These are phyloP conservation scores for Cucurbita maxima DNA, from an alignment of 306 rosid genomes.

Conservation along the genomic window DNA sequence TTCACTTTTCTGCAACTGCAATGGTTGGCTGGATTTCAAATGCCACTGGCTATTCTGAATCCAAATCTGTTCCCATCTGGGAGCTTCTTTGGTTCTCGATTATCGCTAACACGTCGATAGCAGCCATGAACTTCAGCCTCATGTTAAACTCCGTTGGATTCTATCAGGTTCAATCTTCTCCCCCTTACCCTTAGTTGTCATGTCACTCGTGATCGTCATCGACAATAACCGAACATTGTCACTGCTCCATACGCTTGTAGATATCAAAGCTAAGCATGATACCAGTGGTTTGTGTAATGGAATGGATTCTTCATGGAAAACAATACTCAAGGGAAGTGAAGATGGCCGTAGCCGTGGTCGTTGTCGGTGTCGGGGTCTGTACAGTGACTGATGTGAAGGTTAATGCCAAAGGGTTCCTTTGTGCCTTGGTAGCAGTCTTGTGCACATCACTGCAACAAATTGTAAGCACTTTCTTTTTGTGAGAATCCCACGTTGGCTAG, in stretches of 20 bases:
- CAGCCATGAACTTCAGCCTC: slow-evolving; percentile 42
- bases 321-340: slow-evolving; percentile 39
- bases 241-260: slow-evolving; percentile 8
- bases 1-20: slow-evolving; percentile 29
- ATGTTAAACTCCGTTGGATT: slow-evolving; percentile 45
- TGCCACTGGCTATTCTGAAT: slow-evolving; percentile 29
- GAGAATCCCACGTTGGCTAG: too few relatives aligned
- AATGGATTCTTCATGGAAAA: slow-evolving; percentile 41
- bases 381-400: slow-evolving; percentile 41
- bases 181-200: not conserved
- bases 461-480: slow-evolving; percentile 13
- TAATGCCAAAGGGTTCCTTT: slow-evolving; percentile 37
- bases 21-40: slow-evolving; percentile 32
- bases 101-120: slow-evolving; percentile 28
- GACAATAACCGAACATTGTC: not conserved
- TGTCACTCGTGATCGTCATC: not conserved
- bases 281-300: slow-evolving; percentile 44
- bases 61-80: slow-evolving; percentile 33
- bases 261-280: slow-evolving; percentile 46
- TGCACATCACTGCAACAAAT: slow-evolving; percentile 43
- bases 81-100: slow-evolving; percentile 34
- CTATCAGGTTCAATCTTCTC: slow-evolving; percentile 23
- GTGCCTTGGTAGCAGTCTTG: slow-evolving; percentile 32
- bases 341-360: slow-evolving; percentile 33
- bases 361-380: slow-evolving; percentile 38